phyloP scores from a whole-genome alignment of 164 flowering plant genomes.

The Malania oleifera region DNA sequence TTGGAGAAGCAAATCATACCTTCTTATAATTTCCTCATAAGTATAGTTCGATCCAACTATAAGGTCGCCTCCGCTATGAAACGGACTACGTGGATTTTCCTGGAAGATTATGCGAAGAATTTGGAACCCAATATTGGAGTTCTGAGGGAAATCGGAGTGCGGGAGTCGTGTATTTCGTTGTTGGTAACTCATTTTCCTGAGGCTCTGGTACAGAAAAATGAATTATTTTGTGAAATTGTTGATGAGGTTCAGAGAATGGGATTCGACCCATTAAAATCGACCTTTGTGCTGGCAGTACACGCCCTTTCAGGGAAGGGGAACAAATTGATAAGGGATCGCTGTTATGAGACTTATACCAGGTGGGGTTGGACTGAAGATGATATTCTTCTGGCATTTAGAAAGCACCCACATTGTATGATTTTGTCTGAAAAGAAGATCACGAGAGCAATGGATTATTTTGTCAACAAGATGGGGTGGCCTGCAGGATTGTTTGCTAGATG shows the following conservation, averaged over 20 bases:
- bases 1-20: slow-evolving; percentile 25
- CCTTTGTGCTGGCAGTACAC: slow-evolving; percentile 1
- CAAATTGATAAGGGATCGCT: slow-evolving; percentile 1
- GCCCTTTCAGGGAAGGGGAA: background rate
- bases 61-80: slow-evolving; percentile 5
- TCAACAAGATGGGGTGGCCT: slow-evolving; percentile 14
- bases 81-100: background rate
- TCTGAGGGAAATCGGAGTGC: slow-evolving; percentile 21
- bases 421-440: slow-evolving; percentile 19
- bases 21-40: slow-evolving; percentile 13
- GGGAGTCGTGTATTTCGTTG: background rate
- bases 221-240: background rate
- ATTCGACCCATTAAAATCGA: slow-evolving; percentile 1
- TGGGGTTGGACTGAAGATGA: slow-evolving; percentile 27
- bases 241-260: slow-evolving; percentile 18
- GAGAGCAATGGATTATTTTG: slow-evolving; percentile 14
- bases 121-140: slow-evolving; percentile 12
- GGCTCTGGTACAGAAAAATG: background rate
- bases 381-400: slow-evolving; percentile 3
- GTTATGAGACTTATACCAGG: background rate
- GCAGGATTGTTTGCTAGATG: background rate
- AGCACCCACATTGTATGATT: slow-evolving; percentile 7
- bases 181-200: background rate
- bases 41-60: slow-evolving; percentile 7
- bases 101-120: background rate